Percentiles rank a stretch among this genome's conserved stretches.
These are phyloP conservation scores for Colletotrichum coccodes DNA, from an alignment of 2,329 filamentous ascomycete genomes.

Conservation along the genomic window DNA sequence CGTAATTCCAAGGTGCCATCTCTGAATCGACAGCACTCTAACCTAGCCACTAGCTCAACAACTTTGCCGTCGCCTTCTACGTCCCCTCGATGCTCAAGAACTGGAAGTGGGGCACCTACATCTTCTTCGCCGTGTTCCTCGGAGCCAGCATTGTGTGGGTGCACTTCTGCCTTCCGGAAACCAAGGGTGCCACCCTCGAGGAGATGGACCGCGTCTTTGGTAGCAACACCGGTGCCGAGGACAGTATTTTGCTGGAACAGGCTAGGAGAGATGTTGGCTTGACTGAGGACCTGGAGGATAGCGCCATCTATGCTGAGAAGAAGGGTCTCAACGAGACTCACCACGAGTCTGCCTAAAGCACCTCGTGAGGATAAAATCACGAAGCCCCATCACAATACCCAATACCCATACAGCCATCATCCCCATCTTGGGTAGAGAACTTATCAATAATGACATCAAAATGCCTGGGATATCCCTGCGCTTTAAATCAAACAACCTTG, in stretches of 20 bases:
- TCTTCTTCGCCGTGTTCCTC: conserved; percentile 65
- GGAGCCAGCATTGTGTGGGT: conserved; percentile 58
- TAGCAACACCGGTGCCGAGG: conserved; percentile 46
- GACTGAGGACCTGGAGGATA: conserved; percentile 26
- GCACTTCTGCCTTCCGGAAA: conserved; percentile 64
- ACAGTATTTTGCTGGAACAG: conserved; percentile 36
- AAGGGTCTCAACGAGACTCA: conserved; percentile 15
- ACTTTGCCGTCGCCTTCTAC: conserved; percentile 58
- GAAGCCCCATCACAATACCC: background rate
- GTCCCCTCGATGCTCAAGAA: conserved; percentile 52
- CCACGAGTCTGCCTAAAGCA: conserved; percentile 4
- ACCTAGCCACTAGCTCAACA: conserved; percentile 44
- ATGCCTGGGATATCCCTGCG: too few species aligned
- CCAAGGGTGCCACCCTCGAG: conserved; percentile 64
- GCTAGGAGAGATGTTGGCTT: conserved; percentile 38
- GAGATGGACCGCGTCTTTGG: conserved; percentile 64
- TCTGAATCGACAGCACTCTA: background rate
- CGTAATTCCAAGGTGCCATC: background rate
- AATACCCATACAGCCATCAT: background rate
- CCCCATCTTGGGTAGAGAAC: too few species aligned
- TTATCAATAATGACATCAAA: too few species aligned
- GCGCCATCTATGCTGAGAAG: conserved; percentile 34
- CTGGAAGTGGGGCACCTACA: conserved; percentile 63
- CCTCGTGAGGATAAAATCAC: background rate
- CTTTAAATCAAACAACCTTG: too few species aligned